A percentile compares a stretch with the other conserved stretches of the same genome.
Evolutionary conservation across 805 yeast species (phyloP).

Genomic region (Kuraishia capsulata): DNA sequence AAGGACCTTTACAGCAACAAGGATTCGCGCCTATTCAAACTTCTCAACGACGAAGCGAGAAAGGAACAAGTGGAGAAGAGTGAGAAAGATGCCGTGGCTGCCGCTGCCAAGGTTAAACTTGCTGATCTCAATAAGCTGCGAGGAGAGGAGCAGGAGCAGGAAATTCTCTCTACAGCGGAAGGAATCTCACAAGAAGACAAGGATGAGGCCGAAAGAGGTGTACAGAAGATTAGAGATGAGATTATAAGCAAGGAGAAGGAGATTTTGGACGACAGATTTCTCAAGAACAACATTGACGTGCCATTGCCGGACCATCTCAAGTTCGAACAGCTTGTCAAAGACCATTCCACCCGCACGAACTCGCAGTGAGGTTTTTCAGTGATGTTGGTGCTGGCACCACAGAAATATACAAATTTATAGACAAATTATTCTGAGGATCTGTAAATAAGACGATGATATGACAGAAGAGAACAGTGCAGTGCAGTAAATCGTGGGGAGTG

Average conservation of each 20-base stretch:
- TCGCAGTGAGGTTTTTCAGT: too few relatives aligned
- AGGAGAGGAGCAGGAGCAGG: conserved; percentile 7
- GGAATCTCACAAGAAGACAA: conserved; percentile 1
- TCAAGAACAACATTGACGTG: conserved; percentile 12
- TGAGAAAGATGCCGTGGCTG: conserved; percentile 7
- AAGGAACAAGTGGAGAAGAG: conserved; percentile 8
- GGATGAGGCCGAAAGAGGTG: neutral
- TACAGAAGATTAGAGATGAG: neutral
- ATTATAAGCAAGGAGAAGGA: conserved; percentile 3
- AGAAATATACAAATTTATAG: too few relatives aligned
- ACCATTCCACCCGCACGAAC: neutral
- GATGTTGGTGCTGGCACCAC: too few relatives aligned
- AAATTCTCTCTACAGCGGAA: neutral
- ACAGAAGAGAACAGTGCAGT: too few relatives aligned
- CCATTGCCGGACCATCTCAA: conserved; percentile 5
- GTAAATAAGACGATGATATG: too few relatives aligned
- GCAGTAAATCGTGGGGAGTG: too few relatives aligned
- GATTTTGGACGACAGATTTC: conserved; percentile 9
- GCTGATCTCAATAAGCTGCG: conserved; percentile 3
- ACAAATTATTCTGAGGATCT: too few relatives aligned
- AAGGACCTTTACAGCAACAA: conserved; percentile 40
- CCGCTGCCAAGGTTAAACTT: neutral
- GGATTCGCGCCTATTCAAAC: conserved; percentile 20
- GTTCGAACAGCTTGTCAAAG: neutral
- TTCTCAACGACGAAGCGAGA: conserved; percentile 18